A percentile compares a stretch with the other conserved stretches of the same genome.
Conservation (phyloP, 2,329 filamentous ascomycete species). For the Talaromyces marneffei region DNA sequence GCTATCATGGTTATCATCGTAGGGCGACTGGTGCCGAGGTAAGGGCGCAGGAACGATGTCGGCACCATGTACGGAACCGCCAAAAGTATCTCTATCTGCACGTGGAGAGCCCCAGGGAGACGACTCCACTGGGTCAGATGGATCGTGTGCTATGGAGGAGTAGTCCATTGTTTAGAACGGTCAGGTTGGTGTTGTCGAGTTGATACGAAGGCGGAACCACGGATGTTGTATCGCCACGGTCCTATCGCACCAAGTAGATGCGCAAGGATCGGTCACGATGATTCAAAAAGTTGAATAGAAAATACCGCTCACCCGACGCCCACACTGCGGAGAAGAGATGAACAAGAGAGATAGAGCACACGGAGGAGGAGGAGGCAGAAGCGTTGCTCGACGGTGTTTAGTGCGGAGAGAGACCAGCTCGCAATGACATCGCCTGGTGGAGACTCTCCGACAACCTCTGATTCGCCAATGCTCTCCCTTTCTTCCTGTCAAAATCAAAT, state of each 20-base stretch:
- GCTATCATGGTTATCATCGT: slow-evolving; percentile 21
- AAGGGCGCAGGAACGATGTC: slow-evolving; percentile 40
- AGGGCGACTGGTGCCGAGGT: slow-evolving; percentile 33
- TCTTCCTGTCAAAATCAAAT: neutral
- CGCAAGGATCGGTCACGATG: neutral
- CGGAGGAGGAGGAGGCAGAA: slow-evolving; percentile 6
- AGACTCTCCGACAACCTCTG: neutral
- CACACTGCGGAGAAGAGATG: neutral
- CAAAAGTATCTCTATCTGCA: slow-evolving; percentile 42
- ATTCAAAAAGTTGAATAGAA: neutral
- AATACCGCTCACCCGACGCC: neutral
- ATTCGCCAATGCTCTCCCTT: slow-evolving; percentile 13
- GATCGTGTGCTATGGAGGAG: slow-evolving; percentile 52
- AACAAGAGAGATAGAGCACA: neutral
- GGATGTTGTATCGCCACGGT: neutral
- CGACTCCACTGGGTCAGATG: slow-evolving; percentile 51
- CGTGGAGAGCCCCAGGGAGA: slow-evolving; percentile 61
- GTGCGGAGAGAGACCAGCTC: slow-evolving; percentile 5
- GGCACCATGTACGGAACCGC: slow-evolving; percentile 26
- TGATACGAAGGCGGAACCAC: neutral
- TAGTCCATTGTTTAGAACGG: slow-evolving; percentile 55
- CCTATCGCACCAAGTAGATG: neutral
- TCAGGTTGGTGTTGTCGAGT: neutral
- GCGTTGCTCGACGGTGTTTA: slow-evolving; percentile 1
- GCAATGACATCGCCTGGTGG: slow-evolving; percentile 14